phyloP scores from a whole-genome alignment of 148 eudicot species.

The Polygonum aviculare region DNA sequence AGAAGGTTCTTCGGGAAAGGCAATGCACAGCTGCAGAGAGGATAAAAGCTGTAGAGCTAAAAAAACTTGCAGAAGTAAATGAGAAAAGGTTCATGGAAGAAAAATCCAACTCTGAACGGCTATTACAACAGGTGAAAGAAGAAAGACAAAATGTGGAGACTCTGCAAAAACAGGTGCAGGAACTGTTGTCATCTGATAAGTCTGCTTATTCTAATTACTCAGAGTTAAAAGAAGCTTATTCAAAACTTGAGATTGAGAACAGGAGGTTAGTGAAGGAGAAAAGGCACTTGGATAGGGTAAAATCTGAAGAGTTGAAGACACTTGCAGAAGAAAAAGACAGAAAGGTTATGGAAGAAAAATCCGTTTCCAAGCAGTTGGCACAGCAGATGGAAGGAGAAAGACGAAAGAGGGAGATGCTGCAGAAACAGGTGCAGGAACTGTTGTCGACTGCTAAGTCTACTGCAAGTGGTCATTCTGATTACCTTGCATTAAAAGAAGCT shows the following conservation, averaged over 20 bases:
- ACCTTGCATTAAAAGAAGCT: slow-evolving; percentile 5
- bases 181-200: slow-evolving; percentile 8
- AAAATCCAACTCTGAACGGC: slow-evolving; percentile 17
- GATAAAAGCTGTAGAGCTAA: slow-evolving; percentile 18
- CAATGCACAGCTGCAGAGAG: slow-evolving; percentile 23
- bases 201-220: slow-evolving; percentile 8
- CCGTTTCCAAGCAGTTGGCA: slow-evolving; percentile 14
- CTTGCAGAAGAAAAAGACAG: slow-evolving; percentile 27
- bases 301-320: slow-evolving; percentile 10
- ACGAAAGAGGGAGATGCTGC: slow-evolving; percentile 17
- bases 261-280: slow-evolving; percentile 11
- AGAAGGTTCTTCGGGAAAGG: slow-evolving; percentile 21
- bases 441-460: neutral
- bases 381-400: slow-evolving; percentile 22
- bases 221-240: slow-evolving; percentile 16
- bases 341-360: slow-evolving; percentile 24
- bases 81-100: slow-evolving; percentile 24
- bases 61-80: slow-evolving; percentile 25
- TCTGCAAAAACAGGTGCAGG: slow-evolving; percentile 18
- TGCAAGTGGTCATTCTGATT: neutral
- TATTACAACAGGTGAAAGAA: slow-evolving; percentile 18
- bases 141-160: slow-evolving; percentile 22
- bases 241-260: slow-evolving; percentile 23
- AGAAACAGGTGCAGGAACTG: slow-evolving; percentile 18
- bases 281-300: slow-evolving; percentile 3